phyloP scores from a whole-genome alignment of 305 asterid species.

The Solanum hybrid region DNA sequence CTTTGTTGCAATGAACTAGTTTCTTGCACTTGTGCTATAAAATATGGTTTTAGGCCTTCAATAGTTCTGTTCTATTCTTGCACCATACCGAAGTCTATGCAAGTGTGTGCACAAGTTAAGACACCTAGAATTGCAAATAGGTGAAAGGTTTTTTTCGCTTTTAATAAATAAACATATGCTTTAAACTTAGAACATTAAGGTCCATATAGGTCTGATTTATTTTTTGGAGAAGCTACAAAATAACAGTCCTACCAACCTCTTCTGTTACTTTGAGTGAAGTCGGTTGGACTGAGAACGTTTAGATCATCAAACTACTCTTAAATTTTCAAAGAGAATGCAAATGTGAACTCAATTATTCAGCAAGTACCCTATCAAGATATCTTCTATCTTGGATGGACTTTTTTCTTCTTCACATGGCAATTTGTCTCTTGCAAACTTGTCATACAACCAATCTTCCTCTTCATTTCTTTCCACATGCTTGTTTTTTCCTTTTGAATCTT shows the following conservation, averaged over 20 bases:
- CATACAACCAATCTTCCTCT: slow-evolving; percentile 72
- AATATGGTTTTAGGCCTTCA: background rate
- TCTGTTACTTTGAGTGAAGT: background rate
- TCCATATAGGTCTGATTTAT: background rate
- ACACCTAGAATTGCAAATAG: background rate
- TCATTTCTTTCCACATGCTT: slow-evolving; percentile 76
- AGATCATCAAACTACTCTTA: background rate
- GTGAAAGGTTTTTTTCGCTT: background rate
- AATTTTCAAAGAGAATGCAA: background rate
- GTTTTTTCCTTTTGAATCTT: slow-evolving; percentile 16
- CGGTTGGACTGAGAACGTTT: background rate
- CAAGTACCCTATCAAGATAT: background rate
- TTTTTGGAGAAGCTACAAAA: background rate
- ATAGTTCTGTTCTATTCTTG: background rate
- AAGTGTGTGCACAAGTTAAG: background rate
- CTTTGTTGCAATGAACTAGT: background rate
- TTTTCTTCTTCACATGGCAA: slow-evolving; percentile 66
- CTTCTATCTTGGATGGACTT: slow-evolving; percentile 43
- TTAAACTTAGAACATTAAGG: background rate
- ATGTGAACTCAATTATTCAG: background rate
- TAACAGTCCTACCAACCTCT: background rate
- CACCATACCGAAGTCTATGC: background rate
- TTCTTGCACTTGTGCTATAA: background rate
- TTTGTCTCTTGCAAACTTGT: slow-evolving; percentile 32
- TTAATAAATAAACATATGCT: background rate